Percentiles rank a stretch among this genome's conserved stretches.
Conservation (phyloP, 441 rosid species). For the Metrosideros polymorpha region DNA sequence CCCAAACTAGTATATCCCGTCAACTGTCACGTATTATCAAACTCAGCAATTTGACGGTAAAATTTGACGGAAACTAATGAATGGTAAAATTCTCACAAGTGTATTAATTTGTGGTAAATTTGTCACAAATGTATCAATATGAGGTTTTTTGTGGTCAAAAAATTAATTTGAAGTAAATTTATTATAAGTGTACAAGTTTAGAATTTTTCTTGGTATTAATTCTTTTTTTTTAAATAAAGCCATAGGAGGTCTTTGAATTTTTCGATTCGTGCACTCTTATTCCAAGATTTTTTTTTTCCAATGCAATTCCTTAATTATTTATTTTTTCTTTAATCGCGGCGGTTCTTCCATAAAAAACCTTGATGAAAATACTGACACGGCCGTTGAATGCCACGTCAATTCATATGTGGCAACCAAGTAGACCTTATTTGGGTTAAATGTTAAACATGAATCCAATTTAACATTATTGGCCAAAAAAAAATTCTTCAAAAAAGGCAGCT, state of each 20-base stretch:
- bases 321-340: background rate
- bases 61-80: too few species aligned
- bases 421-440: background rate
- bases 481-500: background rate
- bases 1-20: too few species aligned
- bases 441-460: background rate
- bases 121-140: too few species aligned
- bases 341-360: background rate
- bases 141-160: too few species aligned
- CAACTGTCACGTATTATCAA: too few species aligned
- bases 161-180: too few species aligned
- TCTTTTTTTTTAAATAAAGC: background rate
- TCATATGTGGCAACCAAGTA: background rate
- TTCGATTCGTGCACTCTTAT: background rate
- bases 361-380: background rate
- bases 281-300: background rate
- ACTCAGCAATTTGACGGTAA: too few species aligned
- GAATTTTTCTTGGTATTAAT: too few species aligned
- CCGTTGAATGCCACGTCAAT: background rate
- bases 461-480: background rate
- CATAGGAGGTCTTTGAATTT: background rate
- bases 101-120: too few species aligned
- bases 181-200: too few species aligned
- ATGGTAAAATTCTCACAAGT: too few species aligned
- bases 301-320: background rate